Evolutionary conservation across 495 filamentous ascomycete genomes (phyloP).

Genomic region (Penicillium longicatenatum): DNA sequence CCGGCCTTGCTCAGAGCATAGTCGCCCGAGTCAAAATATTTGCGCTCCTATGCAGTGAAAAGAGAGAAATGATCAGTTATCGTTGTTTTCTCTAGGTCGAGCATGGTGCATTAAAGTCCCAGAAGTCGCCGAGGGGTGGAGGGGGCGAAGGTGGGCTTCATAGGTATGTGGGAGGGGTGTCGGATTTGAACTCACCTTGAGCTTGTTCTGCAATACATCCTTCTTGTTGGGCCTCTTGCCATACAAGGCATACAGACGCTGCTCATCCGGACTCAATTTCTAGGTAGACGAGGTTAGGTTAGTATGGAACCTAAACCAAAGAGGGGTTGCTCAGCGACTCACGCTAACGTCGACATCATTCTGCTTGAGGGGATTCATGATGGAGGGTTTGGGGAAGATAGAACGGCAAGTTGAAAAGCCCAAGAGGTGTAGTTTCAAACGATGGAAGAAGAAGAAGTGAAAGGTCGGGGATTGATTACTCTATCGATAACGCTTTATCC

Average conservation of each 20-base stretch:
- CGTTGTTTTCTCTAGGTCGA: not conserved
- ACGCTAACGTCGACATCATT: not conserved
- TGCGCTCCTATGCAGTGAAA: slow-evolving; percentile 68
- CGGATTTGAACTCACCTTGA: slow-evolving; percentile 59
- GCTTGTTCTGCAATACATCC: slow-evolving; percentile 95
- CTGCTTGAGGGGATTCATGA: not conserved
- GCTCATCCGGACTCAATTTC: slow-evolving; percentile 89
- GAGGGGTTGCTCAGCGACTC: not conserved
- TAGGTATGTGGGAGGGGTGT: too few relatives aligned
- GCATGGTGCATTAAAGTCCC: not conserved
- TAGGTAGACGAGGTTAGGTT: slow-evolving; percentile 39
- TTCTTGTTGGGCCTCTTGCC: slow-evolving; percentile 95
- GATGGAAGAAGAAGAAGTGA: not conserved
- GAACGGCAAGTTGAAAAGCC: not conserved
- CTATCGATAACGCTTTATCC: slow-evolving; percentile 15
- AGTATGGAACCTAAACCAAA: not conserved
- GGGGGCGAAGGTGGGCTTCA: slow-evolving; percentile 1
- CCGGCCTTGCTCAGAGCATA: slow-evolving; percentile 98
- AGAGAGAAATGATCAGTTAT: not conserved
- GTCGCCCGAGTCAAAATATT: slow-evolving; percentile 98
- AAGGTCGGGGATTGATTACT: slow-evolving; percentile 3
- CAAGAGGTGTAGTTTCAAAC: not conserved
- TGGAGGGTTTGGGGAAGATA: not conserved
- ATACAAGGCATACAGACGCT: slow-evolving; percentile 92
- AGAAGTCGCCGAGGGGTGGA: not conserved